Evolutionary conservation across 345 rosid species (phyloP), one percentile per base, ranked within the genome.

Genomic region (Aegle marmelos): DNA sequence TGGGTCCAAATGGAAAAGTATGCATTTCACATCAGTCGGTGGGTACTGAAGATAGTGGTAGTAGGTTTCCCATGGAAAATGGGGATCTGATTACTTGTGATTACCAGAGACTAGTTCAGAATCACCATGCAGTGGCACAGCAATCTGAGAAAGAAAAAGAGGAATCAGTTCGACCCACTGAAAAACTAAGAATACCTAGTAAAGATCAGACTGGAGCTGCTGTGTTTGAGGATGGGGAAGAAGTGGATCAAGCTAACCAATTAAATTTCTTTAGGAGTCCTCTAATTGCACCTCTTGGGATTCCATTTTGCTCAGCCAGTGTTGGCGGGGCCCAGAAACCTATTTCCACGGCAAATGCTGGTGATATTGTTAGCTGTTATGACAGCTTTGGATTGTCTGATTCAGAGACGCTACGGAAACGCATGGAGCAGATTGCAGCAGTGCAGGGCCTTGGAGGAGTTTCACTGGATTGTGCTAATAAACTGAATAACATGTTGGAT

Each of bases 1-100:
- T 96, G 73, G 97, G 99, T 65, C 93, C 88, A 78, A 94, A 91
- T 77, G 98, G 98, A 67, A 94, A 91, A 89, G 89, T 88, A 33
- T 82, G 79, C 84, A 68, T 84, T 83, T 71, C 87, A 60, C 88
- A 88, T 79, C 91, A 85, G 57, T 84, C 84, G n/a, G 70, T 77
- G 66, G 88, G 90, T 70, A 63, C 80, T n/a, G 93, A 91, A 78
- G 91, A 87, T 62, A 83, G 84, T 39, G 81, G 87, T 39, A 79
- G 76, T 82, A 87, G 84, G 68, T 57, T 80, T 69, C 75, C 72
- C 70, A 57, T 80, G 73, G 94, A 90, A 76, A 92, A 96, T 84
- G 97, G 98, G 70, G 85, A 85, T 80, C 79, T 86, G 87, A 79
- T 89, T 58, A 84, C 89, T 45, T 89, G 87, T 74, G 92, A 91